These are phyloP conservation scores for Corynespora cassiicola DNA, from an alignment of 2,329 filamentous ascomycete species.

Conservation along the genomic window DNA sequence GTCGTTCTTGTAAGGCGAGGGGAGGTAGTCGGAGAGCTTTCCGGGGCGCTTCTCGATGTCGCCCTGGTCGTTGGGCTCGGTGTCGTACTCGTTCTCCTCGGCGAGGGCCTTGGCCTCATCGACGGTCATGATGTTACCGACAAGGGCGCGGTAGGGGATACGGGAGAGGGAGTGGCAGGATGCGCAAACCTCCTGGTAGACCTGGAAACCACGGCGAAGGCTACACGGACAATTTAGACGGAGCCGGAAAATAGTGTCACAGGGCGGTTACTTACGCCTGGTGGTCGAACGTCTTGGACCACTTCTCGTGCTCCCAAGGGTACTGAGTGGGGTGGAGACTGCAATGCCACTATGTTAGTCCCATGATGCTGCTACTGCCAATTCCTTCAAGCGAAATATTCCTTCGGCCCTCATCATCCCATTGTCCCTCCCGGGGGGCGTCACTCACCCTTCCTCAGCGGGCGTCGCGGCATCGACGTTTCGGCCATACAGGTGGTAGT, in stretches of 20 bases:
- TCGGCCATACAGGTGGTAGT: slow-evolving; percentile 94
- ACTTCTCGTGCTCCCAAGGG: slow-evolving; percentile 94
- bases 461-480: slow-evolving; percentile 88
- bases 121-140: slow-evolving; percentile 91
- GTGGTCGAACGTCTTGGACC: slow-evolving; percentile 96
- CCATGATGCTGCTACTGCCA: slow-evolving; percentile 34
- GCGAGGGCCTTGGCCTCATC: slow-evolving; percentile 97
- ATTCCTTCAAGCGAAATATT: slow-evolving; percentile 29
- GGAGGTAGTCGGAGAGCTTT: slow-evolving; percentile 98
- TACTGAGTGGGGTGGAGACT: slow-evolving; percentile 93
- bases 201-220: slow-evolving; percentile 98
- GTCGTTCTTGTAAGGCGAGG: slow-evolving; percentile 96
- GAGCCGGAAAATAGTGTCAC: slow-evolving; percentile 1
- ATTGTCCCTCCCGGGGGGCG: slow-evolving; percentile 14
- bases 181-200: slow-evolving; percentile 98
- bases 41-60: slow-evolving; percentile 98
- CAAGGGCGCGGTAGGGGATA: slow-evolving; percentile 90
- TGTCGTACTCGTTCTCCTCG: slow-evolving; percentile 98
- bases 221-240: slow-evolving; percentile 53
- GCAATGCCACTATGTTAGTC: slow-evolving; percentile 31
- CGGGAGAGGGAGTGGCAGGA: slow-evolving; percentile 96
- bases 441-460: slow-evolving; percentile 95
- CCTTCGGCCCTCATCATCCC: slow-evolving; percentile 28
- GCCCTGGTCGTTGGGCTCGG: slow-evolving; percentile 96
- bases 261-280: slow-evolving; percentile 76